Evolutionary conservation across 139 green algal species (phyloP).

Genomic region (Chlamydomonas schloesseri): DNA sequence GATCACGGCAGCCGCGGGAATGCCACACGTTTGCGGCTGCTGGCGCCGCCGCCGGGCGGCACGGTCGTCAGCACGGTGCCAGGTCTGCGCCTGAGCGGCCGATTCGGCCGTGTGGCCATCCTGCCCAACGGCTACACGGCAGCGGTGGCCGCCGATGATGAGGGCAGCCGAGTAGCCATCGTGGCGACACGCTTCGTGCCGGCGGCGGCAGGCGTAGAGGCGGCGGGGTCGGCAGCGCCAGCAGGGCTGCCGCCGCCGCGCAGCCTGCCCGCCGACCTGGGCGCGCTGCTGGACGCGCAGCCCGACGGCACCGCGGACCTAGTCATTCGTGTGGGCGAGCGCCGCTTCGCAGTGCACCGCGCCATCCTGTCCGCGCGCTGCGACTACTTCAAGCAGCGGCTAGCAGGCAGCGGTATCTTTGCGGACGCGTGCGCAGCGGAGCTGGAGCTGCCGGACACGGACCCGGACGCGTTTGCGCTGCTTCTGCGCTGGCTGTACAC

Average conservation of each 20-base stretch:
- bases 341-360: background rate
- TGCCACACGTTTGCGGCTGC: too few relatives aligned
- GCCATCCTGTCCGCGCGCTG: background rate
- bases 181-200: too few relatives aligned
- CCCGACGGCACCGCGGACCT: conserved; percentile 8
- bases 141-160: too few relatives aligned
- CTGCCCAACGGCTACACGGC: conserved; percentile 16
- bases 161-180: too few relatives aligned
- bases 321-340: background rate
- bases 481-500: conserved; percentile 9
- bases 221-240: too few relatives aligned
- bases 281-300: conserved; percentile 9
- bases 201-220: too few relatives aligned
- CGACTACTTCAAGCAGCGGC: conserved; percentile 15
- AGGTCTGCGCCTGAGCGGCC: too few relatives aligned
- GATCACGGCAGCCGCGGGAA: too few relatives aligned
- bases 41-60: too few relatives aligned
- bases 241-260: background rate
- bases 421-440: background rate
- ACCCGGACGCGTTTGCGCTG: background rate
- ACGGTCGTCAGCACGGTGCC: too few relatives aligned
- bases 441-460: conserved; percentile 4
- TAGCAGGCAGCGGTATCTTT: background rate
- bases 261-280: conserved; percentile 6
- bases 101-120: too few relatives aligned